These are phyloP conservation scores for Aspergillus pseudoglaucus DNA, from an alignment of 2,329 filamentous ascomycete species.

Conservation along the genomic window DNA sequence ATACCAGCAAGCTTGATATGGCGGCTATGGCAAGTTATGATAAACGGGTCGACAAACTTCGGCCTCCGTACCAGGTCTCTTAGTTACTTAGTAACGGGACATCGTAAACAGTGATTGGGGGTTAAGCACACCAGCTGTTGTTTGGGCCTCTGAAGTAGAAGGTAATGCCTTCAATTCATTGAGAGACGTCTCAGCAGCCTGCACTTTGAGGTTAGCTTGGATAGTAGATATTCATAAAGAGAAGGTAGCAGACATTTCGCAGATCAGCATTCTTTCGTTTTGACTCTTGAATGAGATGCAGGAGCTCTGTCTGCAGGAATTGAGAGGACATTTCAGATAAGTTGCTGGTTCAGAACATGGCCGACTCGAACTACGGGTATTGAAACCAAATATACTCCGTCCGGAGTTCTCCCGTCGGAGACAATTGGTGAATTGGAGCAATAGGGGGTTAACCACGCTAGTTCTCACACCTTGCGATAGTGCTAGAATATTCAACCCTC, in stretches of 20 bases:
- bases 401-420: neutral
- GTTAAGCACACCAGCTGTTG: constrained; percentile 56
- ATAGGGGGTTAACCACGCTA: neutral
- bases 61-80: constrained; percentile 74
- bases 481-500: neutral
- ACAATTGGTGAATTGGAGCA: neutral
- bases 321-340: constrained; percentile 72
- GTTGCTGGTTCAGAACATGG: constrained; percentile 24
- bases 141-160: constrained; percentile 67
- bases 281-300: constrained; percentile 88
- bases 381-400: neutral
- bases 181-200: constrained; percentile 90
- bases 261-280: constrained; percentile 91
- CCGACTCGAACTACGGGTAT: constrained; percentile 8
- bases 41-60: constrained; percentile 85
- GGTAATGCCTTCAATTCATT: constrained; percentile 77
- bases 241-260: constrained; percentile 50
- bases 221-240: constrained; percentile 9
- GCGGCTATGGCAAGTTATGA: constrained; percentile 83
- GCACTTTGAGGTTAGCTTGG: constrained; percentile 18
- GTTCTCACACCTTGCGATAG: neutral
- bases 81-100: constrained; percentile 19
- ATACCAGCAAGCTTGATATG: constrained; percentile 86
- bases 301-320: constrained; percentile 79
- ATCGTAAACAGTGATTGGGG: constrained; percentile 1